A percentile compares a stretch with the other conserved stretches of the same genome.
Evolutionary conservation across 352 stramenopile species (phyloP).

Genomic region (Thalassiosira oceanica): DNA sequence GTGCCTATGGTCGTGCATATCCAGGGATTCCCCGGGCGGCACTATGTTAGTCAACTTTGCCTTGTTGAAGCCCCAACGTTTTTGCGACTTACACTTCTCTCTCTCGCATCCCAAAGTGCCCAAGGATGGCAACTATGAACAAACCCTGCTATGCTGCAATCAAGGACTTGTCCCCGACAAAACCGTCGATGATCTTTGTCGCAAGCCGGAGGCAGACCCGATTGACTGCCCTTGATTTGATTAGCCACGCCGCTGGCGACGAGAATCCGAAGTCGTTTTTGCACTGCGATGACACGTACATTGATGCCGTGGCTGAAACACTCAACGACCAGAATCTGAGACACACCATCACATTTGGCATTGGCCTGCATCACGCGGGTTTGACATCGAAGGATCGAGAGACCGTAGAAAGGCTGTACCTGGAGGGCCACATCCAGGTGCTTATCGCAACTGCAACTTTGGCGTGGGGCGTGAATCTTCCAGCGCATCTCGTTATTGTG

Average conservation of each 20-base stretch:
- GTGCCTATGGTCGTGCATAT: slow-evolving; percentile 96
- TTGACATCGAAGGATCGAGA: slow-evolving; percentile 86
- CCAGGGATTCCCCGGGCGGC: slow-evolving; percentile 93
- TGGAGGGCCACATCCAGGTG: slow-evolving; percentile 94
- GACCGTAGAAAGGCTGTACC: slow-evolving; percentile 94
- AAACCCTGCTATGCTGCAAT: slow-evolving; percentile 98
- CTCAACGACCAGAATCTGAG: slow-evolving; percentile 88
- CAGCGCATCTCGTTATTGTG: slow-evolving; percentile 91
- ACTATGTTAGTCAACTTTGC: too few species aligned
- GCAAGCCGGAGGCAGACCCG: slow-evolving; percentile 96
- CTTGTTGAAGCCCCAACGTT: too few species aligned
- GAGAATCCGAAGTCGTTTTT: slow-evolving; percentile 92
- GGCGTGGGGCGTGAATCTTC: slow-evolving; percentile 96
- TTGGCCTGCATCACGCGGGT: slow-evolving; percentile 96
- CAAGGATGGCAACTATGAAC: slow-evolving; percentile 99
- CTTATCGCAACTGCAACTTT: slow-evolving; percentile 71
- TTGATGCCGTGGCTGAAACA: slow-evolving; percentile 72
- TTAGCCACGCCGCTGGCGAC: slow-evolving; percentile 88
- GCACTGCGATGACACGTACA: slow-evolving; percentile 85
- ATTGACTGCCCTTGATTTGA: slow-evolving; percentile 96
- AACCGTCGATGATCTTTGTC: slow-evolving; percentile 97
- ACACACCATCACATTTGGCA: slow-evolving; percentile 96
- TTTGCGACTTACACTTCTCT: too few species aligned
- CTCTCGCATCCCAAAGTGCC: too few species aligned
- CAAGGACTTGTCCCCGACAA: slow-evolving; percentile 89